Evolutionary conservation across 2,329 filamentous ascomycete species (phyloP).

Genomic region (Aureobasidium namibiae): DNA sequence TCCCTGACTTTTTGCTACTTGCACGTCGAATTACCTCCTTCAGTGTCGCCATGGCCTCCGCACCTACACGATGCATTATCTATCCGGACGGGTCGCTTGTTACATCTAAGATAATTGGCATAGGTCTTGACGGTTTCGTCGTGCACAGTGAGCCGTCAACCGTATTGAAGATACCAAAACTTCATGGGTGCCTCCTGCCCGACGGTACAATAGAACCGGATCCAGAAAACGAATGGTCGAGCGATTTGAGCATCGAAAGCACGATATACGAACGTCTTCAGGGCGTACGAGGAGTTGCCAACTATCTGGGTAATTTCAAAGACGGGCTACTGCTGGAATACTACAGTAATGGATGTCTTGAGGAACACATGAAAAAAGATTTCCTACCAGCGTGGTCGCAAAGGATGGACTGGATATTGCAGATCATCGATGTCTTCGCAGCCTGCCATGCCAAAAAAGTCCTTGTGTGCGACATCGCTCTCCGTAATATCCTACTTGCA

Average conservation of each 20-base stretch:
- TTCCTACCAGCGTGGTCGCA: neutral
- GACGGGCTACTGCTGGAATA: neutral
- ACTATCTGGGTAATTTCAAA: neutral
- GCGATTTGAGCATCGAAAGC: neutral
- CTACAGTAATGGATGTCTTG: neutral
- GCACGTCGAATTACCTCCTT: no score
- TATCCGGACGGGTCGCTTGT: neutral
- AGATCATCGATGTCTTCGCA: neutral
- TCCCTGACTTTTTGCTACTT: no score
- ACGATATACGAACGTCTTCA: neutral
- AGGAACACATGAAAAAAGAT: neutral
- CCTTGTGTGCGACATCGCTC: neutral
- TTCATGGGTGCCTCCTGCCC: neutral
- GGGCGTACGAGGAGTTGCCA: neutral
- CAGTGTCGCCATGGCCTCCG: neutral
- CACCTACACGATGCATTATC: neutral
- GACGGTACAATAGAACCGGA: neutral
- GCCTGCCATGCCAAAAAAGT: neutral
- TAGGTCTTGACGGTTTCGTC: neutral
- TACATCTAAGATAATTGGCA: neutral
- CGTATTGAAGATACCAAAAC: neutral
- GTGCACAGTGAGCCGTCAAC: neutral
- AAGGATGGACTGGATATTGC: neutral
- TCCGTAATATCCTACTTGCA: neutral
- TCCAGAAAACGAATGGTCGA: neutral